Percentiles rank a stretch among this genome's conserved stretches.
These are phyloP conservation scores for maize (Zea mays) DNA, from an alignment of 176 grass and related monocot species.

Conservation along the genomic window DNA sequence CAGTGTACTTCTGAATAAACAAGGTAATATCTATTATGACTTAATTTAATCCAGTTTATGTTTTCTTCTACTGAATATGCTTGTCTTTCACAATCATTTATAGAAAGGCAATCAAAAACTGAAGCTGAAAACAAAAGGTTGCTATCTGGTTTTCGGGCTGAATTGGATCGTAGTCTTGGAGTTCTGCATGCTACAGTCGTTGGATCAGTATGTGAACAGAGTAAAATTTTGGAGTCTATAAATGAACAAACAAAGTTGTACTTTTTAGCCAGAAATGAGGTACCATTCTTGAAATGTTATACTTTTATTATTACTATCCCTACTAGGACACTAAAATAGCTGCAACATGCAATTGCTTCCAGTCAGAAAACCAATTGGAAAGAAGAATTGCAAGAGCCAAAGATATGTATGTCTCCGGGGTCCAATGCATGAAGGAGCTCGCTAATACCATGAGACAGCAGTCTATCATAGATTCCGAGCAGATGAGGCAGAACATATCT, in stretches of 20 bases:
- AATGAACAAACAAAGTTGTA: conserved; percentile 62
- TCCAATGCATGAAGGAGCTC: conserved; percentile 59
- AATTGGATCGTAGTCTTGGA: conserved; percentile 58
- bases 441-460: conserved; percentile 41
- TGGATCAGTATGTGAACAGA: conserved; percentile 63
- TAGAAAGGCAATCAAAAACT: conserved; percentile 63
- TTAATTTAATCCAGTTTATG: conserved; percentile 18
- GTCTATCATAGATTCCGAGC: conserved; percentile 49
- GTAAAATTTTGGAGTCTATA: conserved; percentile 55
- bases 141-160: conserved; percentile 55
- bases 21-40: conserved; percentile 41
- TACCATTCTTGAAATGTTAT: conserved; percentile 35
- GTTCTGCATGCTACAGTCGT: conserved; percentile 57
- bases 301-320: conserved; percentile 13
- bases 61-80: conserved; percentile 34
- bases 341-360: conserved; percentile 34
- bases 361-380: conserved; percentile 59
- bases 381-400: conserved; percentile 60
- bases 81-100: conserved; percentile 34
- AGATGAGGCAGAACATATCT: conserved; percentile 51
- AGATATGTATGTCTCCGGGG: conserved; percentile 52
- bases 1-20: conserved; percentile 52
- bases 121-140: conserved; percentile 63
- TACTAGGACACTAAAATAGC: conserved; percentile 23
- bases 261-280: conserved; percentile 64